A percentile compares a stretch with the other conserved stretches of the same genome.
Conservation (phyloP, 148 eudicot species). For the Agrostemma githago region DNA sequence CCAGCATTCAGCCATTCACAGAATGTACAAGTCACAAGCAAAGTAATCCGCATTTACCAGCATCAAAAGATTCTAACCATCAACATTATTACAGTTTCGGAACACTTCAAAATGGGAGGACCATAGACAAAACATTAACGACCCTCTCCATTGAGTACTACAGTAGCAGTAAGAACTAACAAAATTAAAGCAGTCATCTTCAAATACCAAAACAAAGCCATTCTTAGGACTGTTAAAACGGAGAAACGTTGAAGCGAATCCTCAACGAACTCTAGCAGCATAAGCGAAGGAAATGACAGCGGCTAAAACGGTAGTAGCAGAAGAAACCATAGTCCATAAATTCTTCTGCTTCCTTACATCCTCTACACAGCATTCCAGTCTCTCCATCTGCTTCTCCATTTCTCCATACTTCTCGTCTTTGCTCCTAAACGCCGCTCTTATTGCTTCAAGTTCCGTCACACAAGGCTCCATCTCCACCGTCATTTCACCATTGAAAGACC, state of each 20-base stretch:
- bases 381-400: slow-evolving; percentile 50
- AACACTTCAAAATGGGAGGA: neutral
- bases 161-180: neutral
- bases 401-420: slow-evolving; percentile 48
- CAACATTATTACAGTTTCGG: neutral
- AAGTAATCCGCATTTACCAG: neutral
- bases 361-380: slow-evolving; percentile 35
- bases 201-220: neutral
- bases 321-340: slow-evolving; percentile 69
- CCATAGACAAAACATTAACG: slow-evolving; percentile 18
- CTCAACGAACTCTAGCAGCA: slow-evolving; percentile 45
- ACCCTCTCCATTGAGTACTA: neutral
- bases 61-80: neutral
- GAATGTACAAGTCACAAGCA: neutral
- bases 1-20: too few species aligned
- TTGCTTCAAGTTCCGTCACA: slow-evolving; percentile 47
- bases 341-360: slow-evolving; percentile 62
- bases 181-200: slow-evolving; percentile 5
- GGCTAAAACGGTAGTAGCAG: slow-evolving; percentile 71
- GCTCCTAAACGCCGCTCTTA: slow-evolving; percentile 46
- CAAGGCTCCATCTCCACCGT: slow-evolving; percentile 28
- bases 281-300: slow-evolving; percentile 70
- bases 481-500: neutral
- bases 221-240: neutral
- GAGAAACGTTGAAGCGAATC: neutral